A percentile compares a stretch with the other conserved stretches of the same genome.
Conservation (phyloP, 306 rosid species). For the Cucumis cinereus region DNA sequence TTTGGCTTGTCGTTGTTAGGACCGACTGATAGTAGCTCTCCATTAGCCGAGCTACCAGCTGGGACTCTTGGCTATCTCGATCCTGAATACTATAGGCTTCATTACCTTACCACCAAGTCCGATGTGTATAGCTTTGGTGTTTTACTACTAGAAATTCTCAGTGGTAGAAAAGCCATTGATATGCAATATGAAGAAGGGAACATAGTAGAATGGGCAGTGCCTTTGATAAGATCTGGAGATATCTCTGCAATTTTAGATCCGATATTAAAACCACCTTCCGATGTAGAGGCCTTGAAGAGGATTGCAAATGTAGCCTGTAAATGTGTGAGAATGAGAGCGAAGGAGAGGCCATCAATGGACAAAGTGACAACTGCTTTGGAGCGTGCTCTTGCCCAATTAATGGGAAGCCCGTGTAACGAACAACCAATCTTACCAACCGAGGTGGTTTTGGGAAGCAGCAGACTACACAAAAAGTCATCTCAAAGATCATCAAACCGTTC, state of each 20-base stretch:
- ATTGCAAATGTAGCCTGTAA: conserved; percentile 88
- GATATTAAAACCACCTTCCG: conserved; percentile 51
- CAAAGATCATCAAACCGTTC: conserved; percentile 79
- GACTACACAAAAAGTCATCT: conserved; percentile 81
- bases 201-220: conserved; percentile 96
- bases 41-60: conserved; percentile 82
- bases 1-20: conserved; percentile 78
- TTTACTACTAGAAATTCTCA: conserved; percentile 64
- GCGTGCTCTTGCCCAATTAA: conserved; percentile 63
- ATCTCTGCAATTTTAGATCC: conserved; percentile 50
- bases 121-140: conserved; percentile 96
- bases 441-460: conserved; percentile 79
- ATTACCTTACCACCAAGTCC: conserved; percentile 89
- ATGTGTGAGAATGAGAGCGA: conserved; percentile 93
- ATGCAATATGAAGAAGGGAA: conserved; percentile 85
- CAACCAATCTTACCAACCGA: conserved; percentile 95
- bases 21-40: conserved; percentile 79
- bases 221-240: conserved; percentile 63
- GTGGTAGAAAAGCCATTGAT: conserved; percentile 93
- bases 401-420: conserved; percentile 90
- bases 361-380: conserved; percentile 89
- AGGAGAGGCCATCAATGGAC: conserved; percentile 97
- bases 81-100: conserved; percentile 94
- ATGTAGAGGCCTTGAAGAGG: conserved; percentile 69
- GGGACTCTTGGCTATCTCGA: conserved; percentile 97